Evolutionary conservation across 306 rosid genomes (phyloP), one percentile per base, ranked within the genome.

Genomic region (Delonix regia): DNA sequence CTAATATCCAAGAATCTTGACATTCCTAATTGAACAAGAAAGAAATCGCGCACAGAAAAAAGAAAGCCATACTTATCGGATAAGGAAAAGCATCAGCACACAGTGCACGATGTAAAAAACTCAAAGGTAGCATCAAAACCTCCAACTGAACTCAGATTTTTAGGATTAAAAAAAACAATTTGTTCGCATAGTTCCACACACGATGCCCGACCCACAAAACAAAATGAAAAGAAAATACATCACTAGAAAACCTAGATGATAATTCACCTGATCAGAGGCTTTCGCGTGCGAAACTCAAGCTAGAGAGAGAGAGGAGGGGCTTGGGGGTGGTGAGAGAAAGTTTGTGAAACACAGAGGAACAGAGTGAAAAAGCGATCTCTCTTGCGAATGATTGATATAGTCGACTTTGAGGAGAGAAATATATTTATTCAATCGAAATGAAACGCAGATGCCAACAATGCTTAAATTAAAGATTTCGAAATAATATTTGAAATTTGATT

Each of bases 361-460:
- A n/a, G 68, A 53, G 70, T 38, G 77, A 63, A 59, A 57, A 1
- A 61, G 65, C 62, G 78, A 83, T 83, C 74, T n/a, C 80, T 38
- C 69, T 81, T 74, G 49, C 82, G 48, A 76, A 78, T 84, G 82
- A 88, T 84, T 86, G 85, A 82, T 60, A 21, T 33, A 84, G 81
- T 64, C 57, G 85, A 79, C 41, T 84, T 81, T 68, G 59, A 44
- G 66, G 71, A 42, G 39, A 24, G 73, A 70, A 65, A 21, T 36
- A 34, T 48, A 24, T 44, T 15, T 69, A 45, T 44, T 45, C 61
- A 33, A 14, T 62, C 16, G 8, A 59, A 34, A 51, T 51, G 44
- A 52, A 42, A 42, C 22, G 34, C 13, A 34, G 24, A n/a, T 24
- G 14, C 39, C 8, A 30, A 68, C 9, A 34, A 77, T 25, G 1